Base-by-base conservation (phyloP, 768 basidiomycete species). In the Kwoniella sp. region DNA sequence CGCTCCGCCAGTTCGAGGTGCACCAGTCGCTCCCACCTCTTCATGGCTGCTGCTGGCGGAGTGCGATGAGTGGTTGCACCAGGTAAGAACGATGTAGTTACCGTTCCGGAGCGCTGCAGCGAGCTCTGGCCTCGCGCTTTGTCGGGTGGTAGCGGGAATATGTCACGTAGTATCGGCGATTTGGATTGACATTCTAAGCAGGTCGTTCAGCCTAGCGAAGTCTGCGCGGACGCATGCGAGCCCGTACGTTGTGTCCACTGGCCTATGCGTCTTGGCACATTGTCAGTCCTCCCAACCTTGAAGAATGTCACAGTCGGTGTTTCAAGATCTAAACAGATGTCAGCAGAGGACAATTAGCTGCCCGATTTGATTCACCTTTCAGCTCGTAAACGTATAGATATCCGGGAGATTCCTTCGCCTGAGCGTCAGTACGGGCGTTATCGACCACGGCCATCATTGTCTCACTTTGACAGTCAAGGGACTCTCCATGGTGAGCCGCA, bases 361-460 rank as follows among this genome's bases (percentile, higher is more conserved):
- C n/a, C n/a, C 25, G 32, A 37, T 33, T 11, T 19, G 7, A 50
- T 63, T 38, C 47, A 69, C 69, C 70, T 52, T 67, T 41, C 15
- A 73, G 53, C 47, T 73, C 72, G 37, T 73, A 73, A 1, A 64
- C 70, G 42, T 73, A 73, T 12, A 73, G 54, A 52, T 62, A 73
- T 1, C 72, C 72, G 2, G 65, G 51, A 14, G 57, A 40, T 47
- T 73, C 72, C 71, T 73, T 37, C 9, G n/a, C 6, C 33, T 27
- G 12, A 28, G 22, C 22, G 31, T 59, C 56, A 55, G 46, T 32
- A 29, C 15, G 8, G 10, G 25, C 15, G 23, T 17, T 23, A n/a
- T 17, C 25, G 25, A n/a, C 23, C 2, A n/a, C 31, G 11, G 15
- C 20, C 9, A 33, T 7, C 33, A 46, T 25, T 3, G 11, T 54